phyloP scores from a whole-genome alignment of 192 early-diverging fungal genomes.

The Coemansia reversa region DNA sequence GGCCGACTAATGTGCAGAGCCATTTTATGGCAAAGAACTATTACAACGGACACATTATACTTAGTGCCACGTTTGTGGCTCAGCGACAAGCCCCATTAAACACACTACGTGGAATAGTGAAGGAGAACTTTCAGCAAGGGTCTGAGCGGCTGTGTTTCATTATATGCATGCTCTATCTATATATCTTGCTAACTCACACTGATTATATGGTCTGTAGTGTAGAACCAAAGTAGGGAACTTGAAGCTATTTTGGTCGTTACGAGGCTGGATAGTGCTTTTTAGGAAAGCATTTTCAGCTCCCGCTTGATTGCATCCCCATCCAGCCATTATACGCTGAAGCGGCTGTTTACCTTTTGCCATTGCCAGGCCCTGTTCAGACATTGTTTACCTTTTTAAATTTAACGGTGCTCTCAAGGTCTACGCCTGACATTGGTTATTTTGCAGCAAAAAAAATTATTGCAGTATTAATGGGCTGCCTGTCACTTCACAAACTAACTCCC shows the following conservation, averaged over 20 bases:
- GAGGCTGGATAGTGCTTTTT: neutral
- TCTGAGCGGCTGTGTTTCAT: neutral
- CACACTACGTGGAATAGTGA: neutral
- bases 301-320: neutral
- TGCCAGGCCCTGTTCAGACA: neutral
- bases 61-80: constrained; percentile 6
- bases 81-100: neutral
- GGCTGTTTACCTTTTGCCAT: constrained; percentile 12
- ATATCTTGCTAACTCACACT: neutral
- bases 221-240: neutral
- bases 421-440: neutral
- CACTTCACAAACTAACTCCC: neutral
- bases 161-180: neutral
- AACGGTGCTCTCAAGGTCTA: neutral
- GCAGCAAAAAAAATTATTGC: neutral
- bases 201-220: neutral
- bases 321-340: neutral
- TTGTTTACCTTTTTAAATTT: constrained; percentile 9
- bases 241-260: neutral
- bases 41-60: neutral
- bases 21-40: neutral
- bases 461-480: constrained; percentile 7
- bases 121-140: neutral
- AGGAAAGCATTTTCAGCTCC: neutral
- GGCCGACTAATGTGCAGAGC: neutral